A percentile compares a stretch with the other conserved stretches of the same genome.
These are phyloP conservation scores for Populus simonii DNA, from an alignment of 345 rosid species.

Conservation along the genomic window DNA sequence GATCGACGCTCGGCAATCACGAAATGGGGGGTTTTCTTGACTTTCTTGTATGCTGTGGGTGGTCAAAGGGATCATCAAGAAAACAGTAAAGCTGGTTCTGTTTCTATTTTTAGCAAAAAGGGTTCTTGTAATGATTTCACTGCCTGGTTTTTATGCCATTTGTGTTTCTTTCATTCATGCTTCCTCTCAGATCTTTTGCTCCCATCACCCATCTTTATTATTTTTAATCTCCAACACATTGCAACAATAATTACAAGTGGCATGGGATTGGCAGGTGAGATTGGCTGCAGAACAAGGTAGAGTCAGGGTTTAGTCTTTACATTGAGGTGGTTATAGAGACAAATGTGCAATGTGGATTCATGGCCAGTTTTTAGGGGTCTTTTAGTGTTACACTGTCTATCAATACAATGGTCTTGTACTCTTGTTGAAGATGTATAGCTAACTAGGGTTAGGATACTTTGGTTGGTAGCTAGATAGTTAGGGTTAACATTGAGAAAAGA, in stretches of 20 bases:
- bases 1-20: constrained; percentile 78
- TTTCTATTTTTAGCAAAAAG: constrained; percentile 50
- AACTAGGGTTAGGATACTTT: constrained; percentile 28
- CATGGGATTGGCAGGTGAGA: neutral
- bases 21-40: constrained; percentile 40
- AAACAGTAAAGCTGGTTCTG: constrained; percentile 23
- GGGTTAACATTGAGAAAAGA: constrained; percentile 6
- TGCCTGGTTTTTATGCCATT: constrained; percentile 46
- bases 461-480: neutral
- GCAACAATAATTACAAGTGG: neutral
- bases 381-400: neutral
- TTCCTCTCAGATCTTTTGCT: constrained; percentile 20
- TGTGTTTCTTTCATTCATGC: constrained; percentile 57
- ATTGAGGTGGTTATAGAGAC: constrained; percentile 13
- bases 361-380: constrained; percentile 11
- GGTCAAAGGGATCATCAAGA: neutral
- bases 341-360: constrained; percentile 43
- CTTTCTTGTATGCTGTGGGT: constrained; percentile 20
- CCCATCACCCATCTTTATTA: neutral
- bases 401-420: neutral
- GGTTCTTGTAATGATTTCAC: constrained; percentile 15
- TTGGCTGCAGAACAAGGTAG: constrained; percentile 7
- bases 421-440: neutral
- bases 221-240: neutral
- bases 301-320: constrained; percentile 29